phyloP scores from a whole-genome alignment of 2,329 filamentous ascomycete genomes.

The Cladosporium austrohemisphaericum region DNA sequence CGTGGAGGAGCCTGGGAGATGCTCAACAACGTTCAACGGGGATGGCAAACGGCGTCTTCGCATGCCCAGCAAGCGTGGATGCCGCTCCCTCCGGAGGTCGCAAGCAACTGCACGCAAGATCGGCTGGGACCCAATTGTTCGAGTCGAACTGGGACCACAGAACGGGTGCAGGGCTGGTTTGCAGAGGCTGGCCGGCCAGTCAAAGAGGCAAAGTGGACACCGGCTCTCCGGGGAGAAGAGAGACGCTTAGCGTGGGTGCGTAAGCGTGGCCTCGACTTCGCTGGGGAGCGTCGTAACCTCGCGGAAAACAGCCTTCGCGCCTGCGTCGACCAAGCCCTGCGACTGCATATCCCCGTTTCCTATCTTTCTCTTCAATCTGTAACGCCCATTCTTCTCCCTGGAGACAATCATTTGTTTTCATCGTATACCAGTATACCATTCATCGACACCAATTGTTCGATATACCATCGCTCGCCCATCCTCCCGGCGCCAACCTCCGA shows the following conservation, averaged over 20 bases:
- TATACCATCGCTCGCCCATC: background rate
- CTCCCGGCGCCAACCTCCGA: background rate
- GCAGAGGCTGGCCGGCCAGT: slow-evolving; percentile 7
- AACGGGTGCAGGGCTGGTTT: slow-evolving; percentile 8
- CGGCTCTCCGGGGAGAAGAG: slow-evolving; percentile 2
- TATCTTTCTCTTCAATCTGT: too few species aligned
- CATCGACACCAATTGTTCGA: background rate
- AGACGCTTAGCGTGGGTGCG: slow-evolving; percentile 2
- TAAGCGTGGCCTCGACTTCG: background rate
- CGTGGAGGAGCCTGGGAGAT: slow-evolving; percentile 3
- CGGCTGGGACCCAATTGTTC: background rate
- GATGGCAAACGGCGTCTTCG: background rate
- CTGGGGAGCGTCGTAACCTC: slow-evolving; percentile 5
- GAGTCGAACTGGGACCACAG: too few species aligned
- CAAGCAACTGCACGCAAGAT: too few species aligned
- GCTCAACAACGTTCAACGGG: slow-evolving; percentile 2
- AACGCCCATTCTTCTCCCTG: background rate
- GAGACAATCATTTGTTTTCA: background rate
- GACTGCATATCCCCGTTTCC: background rate
- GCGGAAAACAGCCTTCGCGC: slow-evolving; percentile 1
- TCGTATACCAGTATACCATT: background rate
- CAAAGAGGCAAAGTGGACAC: background rate
- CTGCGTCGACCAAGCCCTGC: background rate
- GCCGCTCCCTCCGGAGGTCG: too few species aligned
- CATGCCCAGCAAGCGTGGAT: background rate